Evolutionary conservation across 768 basidiomycete species (phyloP).

Genomic region (Naganishia kalamii): DNA sequence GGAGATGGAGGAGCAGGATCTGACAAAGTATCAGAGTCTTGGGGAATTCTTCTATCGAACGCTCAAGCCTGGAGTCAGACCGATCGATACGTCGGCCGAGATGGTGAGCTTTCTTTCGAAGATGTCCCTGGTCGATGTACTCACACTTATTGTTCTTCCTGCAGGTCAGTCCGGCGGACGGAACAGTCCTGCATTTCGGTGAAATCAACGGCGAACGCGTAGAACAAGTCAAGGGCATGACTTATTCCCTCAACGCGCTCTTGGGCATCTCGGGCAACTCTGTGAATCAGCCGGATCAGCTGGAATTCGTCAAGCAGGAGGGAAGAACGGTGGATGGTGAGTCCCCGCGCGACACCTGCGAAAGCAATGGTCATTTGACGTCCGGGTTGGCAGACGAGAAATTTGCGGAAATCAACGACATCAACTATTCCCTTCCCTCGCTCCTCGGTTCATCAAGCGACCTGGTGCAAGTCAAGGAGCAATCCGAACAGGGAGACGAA

Average conservation of each 20-base stretch:
- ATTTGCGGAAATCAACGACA: conserved; percentile 95
- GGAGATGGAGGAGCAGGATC: conserved; percentile 73
- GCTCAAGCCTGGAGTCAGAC: conserved; percentile 72
- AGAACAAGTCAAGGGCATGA: conserved; percentile 96
- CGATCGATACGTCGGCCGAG: conserved; percentile 62
- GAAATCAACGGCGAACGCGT: conserved; percentile 69
- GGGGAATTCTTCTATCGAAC: conserved; percentile 93
- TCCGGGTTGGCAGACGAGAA: conserved; percentile 55
- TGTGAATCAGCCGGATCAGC: conserved; percentile 34
- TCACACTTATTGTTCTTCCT: not conserved
- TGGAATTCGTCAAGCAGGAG: conserved; percentile 48
- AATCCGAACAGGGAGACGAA: conserved; percentile 2
- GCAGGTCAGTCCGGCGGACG: conserved; percentile 90
- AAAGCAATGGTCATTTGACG: not conserved
- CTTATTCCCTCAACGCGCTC: conserved; percentile 88
- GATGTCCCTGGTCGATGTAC: not conserved
- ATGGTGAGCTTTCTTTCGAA: conserved; percentile 55
- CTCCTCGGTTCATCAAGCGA: conserved; percentile 58
- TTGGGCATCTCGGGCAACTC: conserved; percentile 56
- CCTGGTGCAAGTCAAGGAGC: conserved; percentile 23
- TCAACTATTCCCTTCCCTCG: conserved; percentile 86
- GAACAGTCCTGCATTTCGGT: conserved; percentile 85
- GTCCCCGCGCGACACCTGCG: not conserved
- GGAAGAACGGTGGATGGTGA: conserved; percentile 46
- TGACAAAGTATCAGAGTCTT: conserved; percentile 73